These are phyloP conservation scores for Flaveria floridana DNA, from an alignment of 140 eudicot genomes.

Conservation along the genomic window DNA sequence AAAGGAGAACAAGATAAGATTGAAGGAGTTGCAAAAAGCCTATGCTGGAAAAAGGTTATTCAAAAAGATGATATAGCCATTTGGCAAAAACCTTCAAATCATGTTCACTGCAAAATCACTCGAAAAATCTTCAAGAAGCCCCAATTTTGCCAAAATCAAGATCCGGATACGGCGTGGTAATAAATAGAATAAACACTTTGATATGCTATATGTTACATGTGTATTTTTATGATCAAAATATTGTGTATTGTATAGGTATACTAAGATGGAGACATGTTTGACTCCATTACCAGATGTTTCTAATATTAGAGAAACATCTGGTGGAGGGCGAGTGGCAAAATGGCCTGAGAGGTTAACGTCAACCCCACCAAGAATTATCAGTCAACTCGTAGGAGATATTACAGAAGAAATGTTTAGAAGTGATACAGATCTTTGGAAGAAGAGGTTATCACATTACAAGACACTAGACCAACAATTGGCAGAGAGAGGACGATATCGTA, in stretches of 20 bases:
- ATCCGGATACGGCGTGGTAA: conserved; percentile 86
- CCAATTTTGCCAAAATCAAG: conserved; percentile 54
- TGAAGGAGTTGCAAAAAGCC: conserved; percentile 68
- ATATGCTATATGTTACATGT: neutral
- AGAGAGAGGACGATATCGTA: conserved; percentile 74
- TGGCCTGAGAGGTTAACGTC: conserved; percentile 89
- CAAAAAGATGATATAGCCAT: conserved; percentile 74
- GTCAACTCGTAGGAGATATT: conserved; percentile 61
- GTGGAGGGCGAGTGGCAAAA: conserved; percentile 63
- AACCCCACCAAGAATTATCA: conserved; percentile 76
- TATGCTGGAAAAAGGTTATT: conserved; percentile 83
- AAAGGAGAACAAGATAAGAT: conserved; percentile 58
- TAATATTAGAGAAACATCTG: conserved; percentile 56
- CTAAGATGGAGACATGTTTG: conserved; percentile 76
- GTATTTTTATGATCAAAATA: neutral
- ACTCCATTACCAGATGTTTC: conserved; percentile 80
- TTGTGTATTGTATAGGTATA: conserved; percentile 50
- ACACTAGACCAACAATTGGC: conserved; percentile 59
- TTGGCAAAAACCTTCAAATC: conserved; percentile 90
- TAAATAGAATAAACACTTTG: neutral
- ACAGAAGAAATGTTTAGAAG: conserved; percentile 49
- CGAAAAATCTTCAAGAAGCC: conserved; percentile 72
- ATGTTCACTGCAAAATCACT: conserved; percentile 60
- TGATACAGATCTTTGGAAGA: conserved; percentile 66
- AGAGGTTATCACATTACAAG: conserved; percentile 58